Base-by-base conservation (phyloP, 1,139 yeast species). In the Meyerozyma carpophila region DNA sequence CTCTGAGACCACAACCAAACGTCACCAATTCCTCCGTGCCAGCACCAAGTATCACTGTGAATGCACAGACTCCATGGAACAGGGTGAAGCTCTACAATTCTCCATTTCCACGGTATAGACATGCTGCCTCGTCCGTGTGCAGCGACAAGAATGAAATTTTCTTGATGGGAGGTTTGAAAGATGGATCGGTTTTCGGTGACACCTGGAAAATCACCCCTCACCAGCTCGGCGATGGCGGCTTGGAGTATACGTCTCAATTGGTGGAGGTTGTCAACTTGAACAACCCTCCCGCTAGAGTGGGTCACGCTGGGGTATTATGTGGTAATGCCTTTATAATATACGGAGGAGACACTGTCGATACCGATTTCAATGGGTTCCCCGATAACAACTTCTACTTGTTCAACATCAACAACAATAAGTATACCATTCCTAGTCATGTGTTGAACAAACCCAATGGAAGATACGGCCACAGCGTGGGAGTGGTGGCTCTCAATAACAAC, bases 301-400 rank as follows among this genome's bases (percentile, higher is more conserved):
- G 98, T 1, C 99, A 94, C 63, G 89, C 97, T 1, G 79, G 95
- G 3, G 86, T 93, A 20, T 74, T 93, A 31, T 84, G 95, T 50
- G 98, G 98, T 11, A 93, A 91, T 59, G 98, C 98, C 0, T 93
- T 85, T 57, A 90, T 93, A 41, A 81, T 93, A 20, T 93, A 88
- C 66, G 98, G 98, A 39, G 99, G 99, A 55, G 98, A 93, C 59
- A 93, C 98, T 1, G 87, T 82, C 43, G 89, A 86, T 54, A 86
- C 93, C 29, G 90, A 86, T 53, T 79, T 79, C 48, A 81, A 81
- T 49, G 91, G 90, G 3, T 79, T 84, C 51, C 90, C 95, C 55
- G 97, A 91, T 63, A 89, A 91, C 61, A 84, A 83, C 58, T 72
- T 93, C 48, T 93, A 93, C 63, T 76, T 93, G 57, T 85, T 93